Base-by-base conservation (phyloP, 2,329 filamentous ascomycete genomes). In the Aspergillus japonicus region DNA sequence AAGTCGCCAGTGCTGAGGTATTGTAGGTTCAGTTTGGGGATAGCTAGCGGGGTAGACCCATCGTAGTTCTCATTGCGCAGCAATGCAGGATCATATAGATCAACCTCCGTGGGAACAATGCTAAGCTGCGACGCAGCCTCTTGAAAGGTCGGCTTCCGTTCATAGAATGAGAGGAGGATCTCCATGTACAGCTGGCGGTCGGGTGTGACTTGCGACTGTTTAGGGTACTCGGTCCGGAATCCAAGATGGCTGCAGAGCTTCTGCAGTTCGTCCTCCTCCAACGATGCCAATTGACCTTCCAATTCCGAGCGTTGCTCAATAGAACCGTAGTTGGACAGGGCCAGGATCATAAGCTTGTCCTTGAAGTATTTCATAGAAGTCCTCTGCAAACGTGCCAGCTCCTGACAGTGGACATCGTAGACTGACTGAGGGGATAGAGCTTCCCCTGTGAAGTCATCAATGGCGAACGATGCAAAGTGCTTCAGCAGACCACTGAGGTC, bases 1-100 rank as follows among this genome's bases (percentile, higher is more conserved):
- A 99, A 99, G 75, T 99, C 95, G 2, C 92, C 92, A 54, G 96
- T 87, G 2, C 93, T 96, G 14, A 99, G 82, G 75, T 99, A 99
- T 71, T 99, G 95, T 29, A 99, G 80, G 68, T 97, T 99, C 50
- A 98, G 78, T 73, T 99, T 99, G 2, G 95, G 95, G 48, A 99
- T 87, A 2, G 95, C 91, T 59, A 99, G 82, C 5, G 95, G 93
- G 51, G 86, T 86, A 24, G 91, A 92, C 26, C 93, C 93, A 73
- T 96, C 89, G 69, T 97, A 98, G 7, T 82, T 83, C 69, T 97
- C 93, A 58, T 94, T 94, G 59, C 92, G 86, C 58, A 93, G 77
- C 56, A 96, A 84, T 26, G 87, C 86, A 54, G 83, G 82, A 60
- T 97, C 92, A 69, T 97, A 97, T 5, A 99, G 80, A 1, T 85